Conservation (phyloP, 257 asterid species). For the Striga asiatica region DNA sequence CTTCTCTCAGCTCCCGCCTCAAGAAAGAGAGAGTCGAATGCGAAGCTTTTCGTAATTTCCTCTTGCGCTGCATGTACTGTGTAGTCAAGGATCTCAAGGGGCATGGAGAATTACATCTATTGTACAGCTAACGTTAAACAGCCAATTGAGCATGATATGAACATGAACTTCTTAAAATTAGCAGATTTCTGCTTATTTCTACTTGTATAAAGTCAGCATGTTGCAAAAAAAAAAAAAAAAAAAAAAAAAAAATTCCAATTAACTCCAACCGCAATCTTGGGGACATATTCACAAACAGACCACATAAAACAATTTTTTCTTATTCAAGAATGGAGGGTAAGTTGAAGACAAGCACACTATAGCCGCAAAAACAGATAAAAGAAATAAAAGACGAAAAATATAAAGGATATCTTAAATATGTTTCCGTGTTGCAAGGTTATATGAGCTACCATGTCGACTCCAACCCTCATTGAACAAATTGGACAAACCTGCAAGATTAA, state of each 20-base stretch:
- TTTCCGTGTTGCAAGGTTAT: conserved; percentile 84
- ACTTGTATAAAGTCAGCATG: too few relatives aligned
- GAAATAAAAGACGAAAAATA: background rate
- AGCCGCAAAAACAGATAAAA: background rate
- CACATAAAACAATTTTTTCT: too few relatives aligned
- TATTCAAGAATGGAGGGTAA: too few relatives aligned
- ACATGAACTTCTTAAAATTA: too few relatives aligned
- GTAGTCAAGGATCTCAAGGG: background rate
- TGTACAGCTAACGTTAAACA: too few relatives aligned
- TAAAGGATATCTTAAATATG: conserved; percentile 84
- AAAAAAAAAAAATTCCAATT: too few relatives aligned
- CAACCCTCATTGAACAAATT: conserved; percentile 80
- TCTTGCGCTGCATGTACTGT: conserved; percentile 81
- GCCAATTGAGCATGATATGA: too few relatives aligned
- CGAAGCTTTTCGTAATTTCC: conserved; percentile 73
- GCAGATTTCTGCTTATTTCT: too few relatives aligned
- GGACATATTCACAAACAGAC: too few relatives aligned
- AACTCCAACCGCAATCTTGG: too few relatives aligned
- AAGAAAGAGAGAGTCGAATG: conserved; percentile 76
- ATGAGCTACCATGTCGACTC: conserved; percentile 95
- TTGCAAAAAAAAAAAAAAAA: too few relatives aligned
- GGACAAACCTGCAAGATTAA: conserved; percentile 60
- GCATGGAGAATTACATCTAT: too few relatives aligned
- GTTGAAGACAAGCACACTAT: background rate
- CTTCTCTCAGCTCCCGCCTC: conserved; percentile 91